Percentiles rank a stretch among this genome's conserved stretches.
Conservation (phyloP, 805 yeast genomes). For the Lachancea quebecensis region DNA sequence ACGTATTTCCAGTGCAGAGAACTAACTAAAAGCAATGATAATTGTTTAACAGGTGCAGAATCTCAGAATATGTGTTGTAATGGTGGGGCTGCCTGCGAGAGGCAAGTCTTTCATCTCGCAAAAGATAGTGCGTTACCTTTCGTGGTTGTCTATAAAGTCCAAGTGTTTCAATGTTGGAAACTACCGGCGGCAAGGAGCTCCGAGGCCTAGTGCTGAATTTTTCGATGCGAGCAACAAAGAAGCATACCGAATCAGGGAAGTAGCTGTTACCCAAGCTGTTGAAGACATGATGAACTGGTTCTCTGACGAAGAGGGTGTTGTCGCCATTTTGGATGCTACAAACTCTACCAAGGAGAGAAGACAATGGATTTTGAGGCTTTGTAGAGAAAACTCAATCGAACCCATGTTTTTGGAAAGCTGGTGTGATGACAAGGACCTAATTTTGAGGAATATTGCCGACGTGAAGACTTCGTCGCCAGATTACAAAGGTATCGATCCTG, state of each 20-base stretch:
- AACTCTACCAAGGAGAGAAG: slow-evolving; percentile 76
- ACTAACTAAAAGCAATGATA: slow-evolving; percentile 3
- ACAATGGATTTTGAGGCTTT: slow-evolving; percentile 50
- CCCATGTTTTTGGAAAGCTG: slow-evolving; percentile 90
- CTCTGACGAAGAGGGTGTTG: slow-evolving; percentile 69
- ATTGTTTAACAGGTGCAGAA: slow-evolving; percentile 44
- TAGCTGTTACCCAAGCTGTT: slow-evolving; percentile 68
- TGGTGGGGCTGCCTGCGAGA: slow-evolving; percentile 55
- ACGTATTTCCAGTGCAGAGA: too few species aligned
- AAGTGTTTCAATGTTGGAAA: slow-evolving; percentile 85
- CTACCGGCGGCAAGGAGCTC: slow-evolving; percentile 61
- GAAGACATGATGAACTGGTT: slow-evolving; percentile 85
- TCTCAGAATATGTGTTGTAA: slow-evolving; percentile 74
- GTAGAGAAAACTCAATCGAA: slow-evolving; percentile 62
- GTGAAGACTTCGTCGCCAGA: slow-evolving; percentile 86
- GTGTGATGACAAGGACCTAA: slow-evolving; percentile 76
- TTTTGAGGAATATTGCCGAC: slow-evolving; percentile 74
- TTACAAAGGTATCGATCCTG: slow-evolving; percentile 60
- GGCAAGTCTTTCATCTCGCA: slow-evolving; percentile 95
- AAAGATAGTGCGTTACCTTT: slow-evolving; percentile 83
- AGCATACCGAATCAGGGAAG: slow-evolving; percentile 54
- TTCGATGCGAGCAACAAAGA: slow-evolving; percentile 62
- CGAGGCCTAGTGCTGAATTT: slow-evolving; percentile 59
- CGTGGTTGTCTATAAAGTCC: slow-evolving; percentile 86
- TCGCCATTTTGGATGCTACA: slow-evolving; percentile 91